These are phyloP conservation scores for Haplosporangium gracile DNA, from an alignment of 192 early-diverging fungal genomes.

Conservation along the genomic window DNA sequence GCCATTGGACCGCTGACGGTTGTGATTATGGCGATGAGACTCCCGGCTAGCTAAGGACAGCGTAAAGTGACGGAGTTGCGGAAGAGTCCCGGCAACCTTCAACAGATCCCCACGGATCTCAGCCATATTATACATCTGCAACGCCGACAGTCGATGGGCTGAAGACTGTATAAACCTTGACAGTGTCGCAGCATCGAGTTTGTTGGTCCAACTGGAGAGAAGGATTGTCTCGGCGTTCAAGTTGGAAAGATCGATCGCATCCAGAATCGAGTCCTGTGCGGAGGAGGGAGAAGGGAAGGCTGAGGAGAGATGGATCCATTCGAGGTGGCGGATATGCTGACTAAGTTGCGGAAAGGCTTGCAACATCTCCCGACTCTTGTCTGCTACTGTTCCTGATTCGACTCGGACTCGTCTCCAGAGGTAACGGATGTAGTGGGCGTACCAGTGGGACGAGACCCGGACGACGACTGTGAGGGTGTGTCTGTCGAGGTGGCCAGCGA, in stretches of 20 bases:
- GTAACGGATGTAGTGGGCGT: conserved; percentile 28
- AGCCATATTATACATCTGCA: conserved; percentile 29
- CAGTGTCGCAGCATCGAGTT: conserved; percentile 11
- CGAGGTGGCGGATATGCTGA: conserved; percentile 34
- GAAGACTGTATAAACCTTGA: conserved; percentile 21
- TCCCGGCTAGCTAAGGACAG: conserved; percentile 18
- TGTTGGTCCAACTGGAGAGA: conserved; percentile 23
- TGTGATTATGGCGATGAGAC: not conserved
- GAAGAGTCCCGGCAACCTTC: conserved; percentile 6
- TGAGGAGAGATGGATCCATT: conserved; percentile 34
- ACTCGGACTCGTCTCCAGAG: conserved; percentile 34
- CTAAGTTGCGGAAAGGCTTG: conserved; percentile 23
- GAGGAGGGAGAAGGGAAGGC: not conserved
- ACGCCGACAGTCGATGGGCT: not conserved
- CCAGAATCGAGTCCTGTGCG: not conserved
- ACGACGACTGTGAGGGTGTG: conserved; percentile 27
- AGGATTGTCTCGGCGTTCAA: conserved; percentile 25
- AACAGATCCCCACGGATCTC: conserved; percentile 30
- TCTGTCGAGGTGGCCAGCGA: conserved; percentile 27
- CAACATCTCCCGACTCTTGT: conserved; percentile 13
- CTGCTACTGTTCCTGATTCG: conserved; percentile 6
- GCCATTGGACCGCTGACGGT: conserved; percentile 11
- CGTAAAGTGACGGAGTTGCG: conserved; percentile 20
- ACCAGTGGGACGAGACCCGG: conserved; percentile 31
- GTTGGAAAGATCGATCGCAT: conserved; percentile 9